Conservation (phyloP, 78 protist species). For the Capsaspora owczarzaki region DNA sequence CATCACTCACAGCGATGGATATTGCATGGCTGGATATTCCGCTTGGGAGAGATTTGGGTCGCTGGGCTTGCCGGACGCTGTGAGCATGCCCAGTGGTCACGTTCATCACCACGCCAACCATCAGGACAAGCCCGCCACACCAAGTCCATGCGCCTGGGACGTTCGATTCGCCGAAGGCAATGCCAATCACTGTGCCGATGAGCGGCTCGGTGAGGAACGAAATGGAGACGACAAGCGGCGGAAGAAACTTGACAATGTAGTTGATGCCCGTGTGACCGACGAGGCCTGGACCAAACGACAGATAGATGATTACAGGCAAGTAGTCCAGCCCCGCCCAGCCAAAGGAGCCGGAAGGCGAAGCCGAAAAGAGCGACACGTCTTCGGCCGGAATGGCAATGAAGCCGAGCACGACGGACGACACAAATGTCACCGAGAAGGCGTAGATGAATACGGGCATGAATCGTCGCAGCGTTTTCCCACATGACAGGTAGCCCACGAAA, state of each 20-base stretch:
- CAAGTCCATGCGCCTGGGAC: constrained; percentile 29
- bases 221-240: constrained; percentile 51
- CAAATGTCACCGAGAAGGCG: constrained; percentile 47
- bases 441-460: constrained; percentile 47
- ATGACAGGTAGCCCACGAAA: constrained; percentile 33
- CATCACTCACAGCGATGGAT: too few relatives aligned
- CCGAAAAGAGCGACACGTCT: background rate
- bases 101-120: background rate
- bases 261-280: constrained; percentile 57
- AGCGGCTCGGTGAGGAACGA: constrained; percentile 54
- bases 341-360: background rate
- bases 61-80: too few relatives aligned
- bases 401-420: constrained; percentile 27
- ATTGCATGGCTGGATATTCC: too few relatives aligned
- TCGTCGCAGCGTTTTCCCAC: constrained; percentile 26
- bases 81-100: too few relatives aligned
- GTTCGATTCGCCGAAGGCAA: constrained; percentile 3
- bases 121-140: constrained; percentile 39
- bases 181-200: constrained; percentile 50
- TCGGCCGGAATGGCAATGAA: constrained; percentile 22
- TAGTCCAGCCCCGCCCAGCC: constrained; percentile 22
- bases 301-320: constrained; percentile 12
- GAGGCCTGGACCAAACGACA: constrained; percentile 43
- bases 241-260: constrained; percentile 22
- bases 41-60: too few relatives aligned